A percentile compares a stretch with the other conserved stretches of the same genome.
Conservation (phyloP, 148 eudicot genomes). For the Fallopia convolvulus region DNA sequence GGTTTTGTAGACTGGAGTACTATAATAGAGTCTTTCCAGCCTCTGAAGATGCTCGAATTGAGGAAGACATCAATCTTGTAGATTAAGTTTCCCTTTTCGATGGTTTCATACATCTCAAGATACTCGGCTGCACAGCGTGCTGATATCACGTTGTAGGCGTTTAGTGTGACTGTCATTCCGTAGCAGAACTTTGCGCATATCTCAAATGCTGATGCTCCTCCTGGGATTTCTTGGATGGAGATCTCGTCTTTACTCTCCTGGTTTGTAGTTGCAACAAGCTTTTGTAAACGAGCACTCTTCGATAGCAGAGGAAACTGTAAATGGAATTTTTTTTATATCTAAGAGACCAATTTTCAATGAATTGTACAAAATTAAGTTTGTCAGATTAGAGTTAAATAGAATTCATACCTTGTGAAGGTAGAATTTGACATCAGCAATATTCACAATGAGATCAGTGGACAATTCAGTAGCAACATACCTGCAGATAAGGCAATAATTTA, state of each 20-base stretch:
- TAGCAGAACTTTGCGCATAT: slow-evolving; percentile 86
- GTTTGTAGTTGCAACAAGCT: slow-evolving; percentile 44
- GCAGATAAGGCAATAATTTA: slow-evolving; percentile 17
- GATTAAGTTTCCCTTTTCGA: slow-evolving; percentile 74
- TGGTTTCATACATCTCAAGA: slow-evolving; percentile 69
- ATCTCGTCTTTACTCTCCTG: slow-evolving; percentile 56
- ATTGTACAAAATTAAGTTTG: neutral
- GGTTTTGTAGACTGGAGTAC: slow-evolving; percentile 75
- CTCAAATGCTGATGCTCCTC: slow-evolving; percentile 83
- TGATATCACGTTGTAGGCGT: slow-evolving; percentile 76
- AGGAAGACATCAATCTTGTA: slow-evolving; percentile 86
- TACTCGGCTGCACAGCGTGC: slow-evolving; percentile 91
- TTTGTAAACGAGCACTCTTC: slow-evolving; percentile 76
- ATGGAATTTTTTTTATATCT: neutral
- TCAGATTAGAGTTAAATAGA: neutral
- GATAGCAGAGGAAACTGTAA: slow-evolving; percentile 82
- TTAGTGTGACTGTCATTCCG: slow-evolving; percentile 81
- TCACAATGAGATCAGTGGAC: slow-evolving; percentile 69
- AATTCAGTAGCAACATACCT: slow-evolving; percentile 91
- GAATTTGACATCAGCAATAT: slow-evolving; percentile 69
- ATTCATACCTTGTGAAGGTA: slow-evolving; percentile 81
- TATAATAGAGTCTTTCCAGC: slow-evolving; percentile 93
- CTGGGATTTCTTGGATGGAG: slow-evolving; percentile 63
- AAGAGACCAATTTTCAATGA: neutral
- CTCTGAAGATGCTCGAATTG: slow-evolving; percentile 69